Evolutionary conservation across 371 early-diverging fungal genomes (phyloP).

Genomic region (Mucor lusitanicus): DNA sequence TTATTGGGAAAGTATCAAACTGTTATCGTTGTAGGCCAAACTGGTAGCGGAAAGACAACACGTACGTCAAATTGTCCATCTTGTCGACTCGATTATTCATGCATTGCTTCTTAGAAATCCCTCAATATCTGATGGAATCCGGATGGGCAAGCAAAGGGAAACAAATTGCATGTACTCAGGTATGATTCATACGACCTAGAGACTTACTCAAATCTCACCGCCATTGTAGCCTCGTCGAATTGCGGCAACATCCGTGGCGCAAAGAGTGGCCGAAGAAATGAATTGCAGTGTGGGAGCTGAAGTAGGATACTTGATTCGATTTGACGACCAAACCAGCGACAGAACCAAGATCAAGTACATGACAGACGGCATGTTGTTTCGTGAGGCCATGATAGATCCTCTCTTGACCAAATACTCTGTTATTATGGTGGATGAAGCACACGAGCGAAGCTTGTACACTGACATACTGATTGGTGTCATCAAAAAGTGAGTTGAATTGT

Average conservation of each 20-base stretch:
- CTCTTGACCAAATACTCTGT: conserved; percentile 78
- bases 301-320: conserved; percentile 72
- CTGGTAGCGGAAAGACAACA: conserved; percentile 77
- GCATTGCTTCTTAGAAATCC: conserved; percentile 58
- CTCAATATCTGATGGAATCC: conserved; percentile 78
- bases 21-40: conserved; percentile 64
- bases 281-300: conserved; percentile 74
- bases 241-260: conserved; percentile 96
- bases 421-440: conserved; percentile 93
- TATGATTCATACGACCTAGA: conserved; percentile 4
- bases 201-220: neutral
- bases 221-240: conserved; percentile 85
- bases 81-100: neutral
- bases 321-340: conserved; percentile 67
- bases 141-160: conserved; percentile 63
- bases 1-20: conserved; percentile 69
- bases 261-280: conserved; percentile 92
- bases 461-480: conserved; percentile 86
- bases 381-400: conserved; percentile 77
- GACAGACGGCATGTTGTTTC: conserved; percentile 91
- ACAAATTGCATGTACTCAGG: conserved; percentile 80
- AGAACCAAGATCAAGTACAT: conserved; percentile 83
- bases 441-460: conserved; percentile 87
- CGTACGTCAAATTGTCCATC: conserved; percentile 44
- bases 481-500: conserved; percentile 53